A percentile compares a stretch with the other conserved stretches of the same genome.
Conservation (phyloP, 1,139 yeast genomes). For the Kurtzmaniella quercitrusa region DNA sequence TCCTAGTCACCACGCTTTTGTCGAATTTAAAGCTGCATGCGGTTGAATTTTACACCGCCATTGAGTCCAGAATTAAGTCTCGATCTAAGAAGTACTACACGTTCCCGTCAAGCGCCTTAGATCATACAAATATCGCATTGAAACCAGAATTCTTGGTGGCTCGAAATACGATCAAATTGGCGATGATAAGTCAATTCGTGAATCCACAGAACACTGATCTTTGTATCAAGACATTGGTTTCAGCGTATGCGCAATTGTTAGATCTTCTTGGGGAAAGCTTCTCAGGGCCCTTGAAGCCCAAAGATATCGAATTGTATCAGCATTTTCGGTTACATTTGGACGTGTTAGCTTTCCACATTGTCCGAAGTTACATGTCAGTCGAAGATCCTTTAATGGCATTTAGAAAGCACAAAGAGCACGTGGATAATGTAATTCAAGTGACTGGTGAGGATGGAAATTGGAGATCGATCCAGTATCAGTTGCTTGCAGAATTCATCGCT, state of each 20-base stretch:
- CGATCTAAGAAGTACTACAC: slow-evolving; percentile 36
- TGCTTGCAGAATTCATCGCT: slow-evolving; percentile 56
- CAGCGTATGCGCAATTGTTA: slow-evolving; percentile 30
- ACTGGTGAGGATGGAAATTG: slow-evolving; percentile 23
- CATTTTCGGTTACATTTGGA: slow-evolving; percentile 52
- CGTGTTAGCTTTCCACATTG: slow-evolving; percentile 57
- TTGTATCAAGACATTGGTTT: slow-evolving; percentile 26
- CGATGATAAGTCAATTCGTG: slow-evolving; percentile 29
- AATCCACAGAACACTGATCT: slow-evolving; percentile 32
- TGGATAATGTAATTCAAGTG: slow-evolving; percentile 33
- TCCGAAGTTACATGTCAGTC: slow-evolving; percentile 56
- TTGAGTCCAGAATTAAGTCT: slow-evolving; percentile 31
- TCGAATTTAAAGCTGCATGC: slow-evolving; percentile 27
- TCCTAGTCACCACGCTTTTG: slow-evolving; percentile 25
- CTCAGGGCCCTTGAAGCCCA: slow-evolving; percentile 15
- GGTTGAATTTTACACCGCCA: slow-evolving; percentile 29
- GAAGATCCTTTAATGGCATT: slow-evolving; percentile 58
- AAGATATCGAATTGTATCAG: slow-evolving; percentile 24
- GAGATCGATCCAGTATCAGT: slow-evolving; percentile 42
- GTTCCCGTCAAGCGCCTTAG: slow-evolving; percentile 21
- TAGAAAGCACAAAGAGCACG: slow-evolving; percentile 61
- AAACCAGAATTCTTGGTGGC: slow-evolving; percentile 39
- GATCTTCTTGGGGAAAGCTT: slow-evolving; percentile 21
- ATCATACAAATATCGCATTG: slow-evolving; percentile 28
- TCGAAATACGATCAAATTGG: slow-evolving; percentile 36